Conservation (phyloP, 306 rosid genomes). For the Citrullus mucosospermus region DNA sequence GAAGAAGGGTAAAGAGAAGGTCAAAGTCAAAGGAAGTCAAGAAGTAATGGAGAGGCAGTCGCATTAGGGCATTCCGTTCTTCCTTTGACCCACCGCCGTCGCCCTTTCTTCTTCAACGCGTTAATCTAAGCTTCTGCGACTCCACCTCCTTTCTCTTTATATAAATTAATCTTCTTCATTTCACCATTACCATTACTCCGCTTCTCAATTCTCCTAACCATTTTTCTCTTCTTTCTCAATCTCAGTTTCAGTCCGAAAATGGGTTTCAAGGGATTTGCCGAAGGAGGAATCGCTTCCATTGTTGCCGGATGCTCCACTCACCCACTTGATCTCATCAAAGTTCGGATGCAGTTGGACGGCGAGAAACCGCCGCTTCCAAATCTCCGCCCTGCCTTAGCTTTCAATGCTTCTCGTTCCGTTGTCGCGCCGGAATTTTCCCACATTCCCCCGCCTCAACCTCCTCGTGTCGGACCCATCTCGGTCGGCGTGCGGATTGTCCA, state of each 20-base stretch:
- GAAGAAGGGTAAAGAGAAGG: neutral
- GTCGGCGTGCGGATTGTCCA: neutral
- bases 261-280: constrained; percentile 9
- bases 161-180: neutral
- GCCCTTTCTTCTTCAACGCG: neutral
- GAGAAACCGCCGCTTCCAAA: constrained; percentile 22
- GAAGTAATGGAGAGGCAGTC: neutral
- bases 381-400: constrained; percentile 47
- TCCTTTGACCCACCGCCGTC: neutral
- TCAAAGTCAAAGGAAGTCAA: neutral
- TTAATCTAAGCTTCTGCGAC: neutral
- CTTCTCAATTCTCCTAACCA: constrained; percentile 8
- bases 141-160: neutral
- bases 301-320: constrained; percentile 8
- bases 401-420: constrained; percentile 13
- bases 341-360: constrained; percentile 78
- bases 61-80: neutral
- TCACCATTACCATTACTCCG: constrained; percentile 3
- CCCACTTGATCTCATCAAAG: constrained; percentile 57
- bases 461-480: constrained; percentile 29
- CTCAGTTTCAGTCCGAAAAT: constrained; percentile 31
- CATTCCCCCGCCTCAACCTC: neutral
- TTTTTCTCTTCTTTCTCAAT: constrained; percentile 1
- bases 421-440: constrained; percentile 1
- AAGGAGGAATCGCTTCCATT: constrained; percentile 10